Evolutionary conservation across 345 rosid species (phyloP).

Genomic region (Boechera retrofracta): DNA sequence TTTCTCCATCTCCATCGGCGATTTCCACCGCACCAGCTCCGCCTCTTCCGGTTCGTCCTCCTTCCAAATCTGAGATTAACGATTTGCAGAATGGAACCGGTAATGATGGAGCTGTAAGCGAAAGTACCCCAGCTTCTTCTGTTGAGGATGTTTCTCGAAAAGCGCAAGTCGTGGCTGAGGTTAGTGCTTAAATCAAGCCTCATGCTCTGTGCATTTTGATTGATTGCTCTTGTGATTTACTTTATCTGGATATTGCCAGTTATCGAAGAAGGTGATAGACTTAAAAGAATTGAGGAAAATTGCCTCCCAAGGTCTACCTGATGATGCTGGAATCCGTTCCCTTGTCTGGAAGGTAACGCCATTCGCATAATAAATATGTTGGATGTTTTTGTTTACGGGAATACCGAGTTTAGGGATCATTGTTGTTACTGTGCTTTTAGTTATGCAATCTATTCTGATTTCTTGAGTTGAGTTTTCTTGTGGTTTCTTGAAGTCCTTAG

Average conservation of each 20-base stretch:
- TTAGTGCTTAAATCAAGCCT: not conserved
- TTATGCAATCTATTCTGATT: conserved; percentile 11
- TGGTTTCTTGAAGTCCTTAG: not conserved
- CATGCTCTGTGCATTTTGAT: conserved; percentile 23
- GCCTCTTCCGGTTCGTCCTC: conserved; percentile 36
- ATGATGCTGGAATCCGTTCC: conserved; percentile 84
- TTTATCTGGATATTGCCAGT: conserved; percentile 43
- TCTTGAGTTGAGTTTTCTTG: not conserved
- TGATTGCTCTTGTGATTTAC: not conserved
- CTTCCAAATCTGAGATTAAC: conserved; percentile 53
- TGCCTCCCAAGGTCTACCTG: conserved; percentile 86
- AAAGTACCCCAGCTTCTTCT: conserved; percentile 34
- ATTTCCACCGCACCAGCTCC: conserved; percentile 44
- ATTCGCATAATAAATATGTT: not conserved
- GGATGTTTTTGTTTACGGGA: not conserved
- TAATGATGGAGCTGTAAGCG: conserved; percentile 45
- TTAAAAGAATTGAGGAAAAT: conserved; percentile 77
- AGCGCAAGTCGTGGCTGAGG: conserved; percentile 85
- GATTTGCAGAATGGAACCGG: conserved; percentile 40
- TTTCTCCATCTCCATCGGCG: conserved; percentile 50
- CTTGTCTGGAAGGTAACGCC: conserved; percentile 82
- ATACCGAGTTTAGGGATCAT: not conserved
- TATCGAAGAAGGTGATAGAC: conserved; percentile 85
- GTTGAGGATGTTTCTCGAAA: conserved; percentile 74
- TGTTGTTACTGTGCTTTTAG: conserved; percentile 2